These are phyloP conservation scores for Paraleonurus japonicus DNA, from an alignment of 257 asterid species.

Conservation along the genomic window DNA sequence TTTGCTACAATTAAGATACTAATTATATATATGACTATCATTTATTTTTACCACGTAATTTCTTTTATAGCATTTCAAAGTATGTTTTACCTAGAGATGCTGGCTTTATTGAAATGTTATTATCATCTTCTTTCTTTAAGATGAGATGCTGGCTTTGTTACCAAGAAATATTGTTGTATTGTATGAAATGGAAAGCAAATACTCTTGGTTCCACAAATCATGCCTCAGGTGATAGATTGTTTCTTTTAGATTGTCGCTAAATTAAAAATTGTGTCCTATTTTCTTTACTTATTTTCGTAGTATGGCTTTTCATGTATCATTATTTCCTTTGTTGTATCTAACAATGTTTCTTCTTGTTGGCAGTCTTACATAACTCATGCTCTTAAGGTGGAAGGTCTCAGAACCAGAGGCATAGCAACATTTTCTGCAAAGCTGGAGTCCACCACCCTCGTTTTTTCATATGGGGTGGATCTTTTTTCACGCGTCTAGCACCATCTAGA, in stretches of 20 bases:
- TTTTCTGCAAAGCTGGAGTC: conserved; percentile 93
- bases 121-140: neutral
- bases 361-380: conserved; percentile 91
- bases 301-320: conserved; percentile 5
- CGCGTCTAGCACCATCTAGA: conserved; percentile 90
- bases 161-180: neutral
- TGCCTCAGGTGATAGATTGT: conserved; percentile 53
- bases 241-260: conserved; percentile 12
- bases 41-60: neutral
- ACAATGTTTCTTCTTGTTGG: conserved; percentile 24
- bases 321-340: neutral
- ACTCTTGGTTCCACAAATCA: neutral
- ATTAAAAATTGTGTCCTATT: neutral
- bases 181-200: neutral
- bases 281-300: neutral
- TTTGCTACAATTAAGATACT: neutral
- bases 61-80: neutral
- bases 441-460: conserved; percentile 82
- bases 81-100: neutral
- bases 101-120: neutral
- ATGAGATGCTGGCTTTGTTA: conserved; percentile 12
- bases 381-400: conserved; percentile 92
- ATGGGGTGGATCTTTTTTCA: conserved; percentile 93
- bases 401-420: conserved; percentile 71
- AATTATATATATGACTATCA: neutral